These are phyloP conservation scores for Hammondia hammondi DNA, from an alignment of 169 alveolate species.

Conservation along the genomic window DNA sequence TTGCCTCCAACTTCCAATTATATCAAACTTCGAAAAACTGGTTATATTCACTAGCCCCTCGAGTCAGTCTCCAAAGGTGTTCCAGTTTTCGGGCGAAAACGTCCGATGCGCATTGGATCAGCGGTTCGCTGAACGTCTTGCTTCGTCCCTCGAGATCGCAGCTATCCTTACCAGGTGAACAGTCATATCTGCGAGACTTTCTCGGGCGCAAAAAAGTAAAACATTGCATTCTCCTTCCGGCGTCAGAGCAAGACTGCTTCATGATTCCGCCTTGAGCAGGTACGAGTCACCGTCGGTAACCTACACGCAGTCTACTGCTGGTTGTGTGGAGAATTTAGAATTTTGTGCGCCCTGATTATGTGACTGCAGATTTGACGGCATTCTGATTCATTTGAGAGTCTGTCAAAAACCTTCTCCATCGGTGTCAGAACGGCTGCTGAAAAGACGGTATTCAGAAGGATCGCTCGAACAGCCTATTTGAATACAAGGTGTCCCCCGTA, in stretches of 20 bases:
- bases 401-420: no score
- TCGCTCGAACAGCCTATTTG: no score
- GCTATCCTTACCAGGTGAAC: conserved; percentile 1
- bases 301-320: no score
- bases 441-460: no score
- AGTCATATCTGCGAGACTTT: neutral
- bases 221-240: neutral
- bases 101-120: neutral
- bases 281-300: neutral
- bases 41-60: neutral
- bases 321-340: no score
- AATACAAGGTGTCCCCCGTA: no score
- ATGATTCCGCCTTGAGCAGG: neutral
- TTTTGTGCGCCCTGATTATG: no score
- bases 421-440: no score
- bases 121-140: neutral
- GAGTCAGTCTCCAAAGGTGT: neutral
- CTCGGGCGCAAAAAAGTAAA: neutral
- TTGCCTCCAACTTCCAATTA: neutral
- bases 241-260: neutral
- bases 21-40: neutral
- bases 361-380: no score
- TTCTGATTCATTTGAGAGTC: no score
- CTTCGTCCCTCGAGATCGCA: neutral
- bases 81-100: neutral